Percentiles rank a stretch among this genome's conserved stretches.
These are phyloP conservation scores for Delphinella strobiligena DNA, from an alignment of 2,329 filamentous ascomycete species.

Conservation along the genomic window DNA sequence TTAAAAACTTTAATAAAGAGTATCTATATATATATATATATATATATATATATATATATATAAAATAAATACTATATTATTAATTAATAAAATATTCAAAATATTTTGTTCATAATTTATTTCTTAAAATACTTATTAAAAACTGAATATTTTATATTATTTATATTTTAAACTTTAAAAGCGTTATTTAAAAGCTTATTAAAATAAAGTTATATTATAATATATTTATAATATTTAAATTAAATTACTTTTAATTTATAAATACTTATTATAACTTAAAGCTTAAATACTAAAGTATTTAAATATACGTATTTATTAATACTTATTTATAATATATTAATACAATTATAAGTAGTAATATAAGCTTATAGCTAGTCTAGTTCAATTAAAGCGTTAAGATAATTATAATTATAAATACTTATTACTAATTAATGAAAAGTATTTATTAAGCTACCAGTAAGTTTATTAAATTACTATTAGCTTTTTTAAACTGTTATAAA, in stretches of 20 bases:
- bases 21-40: background rate
- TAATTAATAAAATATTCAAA: background rate
- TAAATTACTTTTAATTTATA: conserved; percentile 5
- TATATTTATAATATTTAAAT: background rate
- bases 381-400: too few relatives aligned
- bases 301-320: conserved; percentile 1
- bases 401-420: too few relatives aligned
- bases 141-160: background rate
- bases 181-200: background rate
- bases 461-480: background rate
- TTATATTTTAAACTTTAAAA: background rate
- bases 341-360: too few relatives aligned
- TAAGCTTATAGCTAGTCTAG: too few relatives aligned
- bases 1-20: background rate
- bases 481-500: conserved; percentile 1
- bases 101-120: too few relatives aligned
- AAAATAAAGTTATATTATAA: conserved; percentile 12
- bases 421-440: conserved; percentile 1
- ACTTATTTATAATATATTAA: conserved; percentile 1
- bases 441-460: background rate
- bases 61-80: background rate
- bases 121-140: too few relatives aligned
- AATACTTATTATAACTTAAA: conserved; percentile 4
- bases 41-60: too few relatives aligned
- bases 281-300: conserved; percentile 1